phyloP scores from a whole-genome alignment of 1,284 basidiomycete genomes.

The Moniliella sp. region DNA sequence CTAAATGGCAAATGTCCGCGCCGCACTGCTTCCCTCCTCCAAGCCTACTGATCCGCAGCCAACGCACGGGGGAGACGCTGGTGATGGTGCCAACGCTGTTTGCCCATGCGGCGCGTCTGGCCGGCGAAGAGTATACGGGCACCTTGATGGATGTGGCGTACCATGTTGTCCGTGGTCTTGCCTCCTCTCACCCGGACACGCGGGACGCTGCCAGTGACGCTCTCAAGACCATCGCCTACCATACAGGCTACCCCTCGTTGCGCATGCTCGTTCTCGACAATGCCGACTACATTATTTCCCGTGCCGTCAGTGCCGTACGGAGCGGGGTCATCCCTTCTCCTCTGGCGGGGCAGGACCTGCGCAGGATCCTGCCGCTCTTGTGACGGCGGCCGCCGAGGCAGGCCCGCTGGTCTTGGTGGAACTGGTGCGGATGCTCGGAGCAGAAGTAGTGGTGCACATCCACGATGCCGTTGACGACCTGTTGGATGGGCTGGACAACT shows the following conservation, averaged over 20 bases:
- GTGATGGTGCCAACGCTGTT: too few species aligned
- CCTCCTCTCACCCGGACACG: background rate
- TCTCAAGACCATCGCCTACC: constrained; percentile 1
- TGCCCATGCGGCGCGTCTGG: too few species aligned
- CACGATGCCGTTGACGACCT: constrained; percentile 31
- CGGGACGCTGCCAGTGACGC: constrained; percentile 9
- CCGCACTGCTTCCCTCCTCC: too few species aligned
- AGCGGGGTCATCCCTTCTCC: background rate
- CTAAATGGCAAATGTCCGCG: too few species aligned
- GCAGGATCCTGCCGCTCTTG: background rate
- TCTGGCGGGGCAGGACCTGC: background rate
- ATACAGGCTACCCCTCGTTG: too few species aligned
- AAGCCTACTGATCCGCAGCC: too few species aligned
- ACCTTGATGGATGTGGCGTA: background rate
- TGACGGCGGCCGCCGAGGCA: constrained; percentile 12
- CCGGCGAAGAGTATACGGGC: too few species aligned
- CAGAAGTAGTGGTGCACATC: constrained; percentile 19
- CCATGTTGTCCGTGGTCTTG: background rate
- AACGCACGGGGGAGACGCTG: too few species aligned
- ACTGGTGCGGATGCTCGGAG: constrained; percentile 21
- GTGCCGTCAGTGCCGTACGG: background rate
- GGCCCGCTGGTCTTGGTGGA: constrained; percentile 30
- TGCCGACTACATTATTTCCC: constrained; percentile 1
- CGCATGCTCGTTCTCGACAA: background rate
- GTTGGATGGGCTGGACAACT: constrained; percentile 25